Evolutionary conservation across 2,329 filamentous ascomycete genomes (phyloP).

Genomic region (Penicillium frequentans): DNA sequence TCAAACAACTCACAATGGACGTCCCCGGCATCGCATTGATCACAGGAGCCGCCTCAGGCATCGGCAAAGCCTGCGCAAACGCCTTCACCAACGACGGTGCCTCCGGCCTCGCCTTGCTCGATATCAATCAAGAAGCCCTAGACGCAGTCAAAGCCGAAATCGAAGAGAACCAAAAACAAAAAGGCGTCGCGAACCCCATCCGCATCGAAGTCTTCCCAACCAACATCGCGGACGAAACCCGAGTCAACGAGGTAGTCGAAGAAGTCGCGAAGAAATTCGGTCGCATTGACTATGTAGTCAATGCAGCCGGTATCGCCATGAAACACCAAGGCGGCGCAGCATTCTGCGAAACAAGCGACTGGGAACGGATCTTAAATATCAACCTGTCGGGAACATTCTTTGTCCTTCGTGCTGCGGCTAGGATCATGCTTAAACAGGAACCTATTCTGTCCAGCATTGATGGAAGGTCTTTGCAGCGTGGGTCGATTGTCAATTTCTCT

Average conservation of each 20-base stretch:
- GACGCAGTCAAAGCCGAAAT: slow-evolving; percentile 14
- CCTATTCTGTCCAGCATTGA: slow-evolving; percentile 40
- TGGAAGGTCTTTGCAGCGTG: slow-evolving; percentile 27
- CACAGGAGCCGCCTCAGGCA: slow-evolving; percentile 20
- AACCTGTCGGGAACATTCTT: slow-evolving; percentile 48
- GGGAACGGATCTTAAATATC: slow-evolving; percentile 43
- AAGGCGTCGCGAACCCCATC: slow-evolving; percentile 1
- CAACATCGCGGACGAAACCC: slow-evolving; percentile 14
- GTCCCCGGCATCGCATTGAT: slow-evolving; percentile 19
- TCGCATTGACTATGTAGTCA: slow-evolving; percentile 18
- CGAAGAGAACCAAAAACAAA: slow-evolving; percentile 3
- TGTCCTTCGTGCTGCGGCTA: slow-evolving; percentile 40
- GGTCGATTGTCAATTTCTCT: slow-evolving; percentile 39
- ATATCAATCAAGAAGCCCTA: slow-evolving; percentile 12
- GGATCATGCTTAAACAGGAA: slow-evolving; percentile 48
- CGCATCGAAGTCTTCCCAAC: slow-evolving; percentile 12
- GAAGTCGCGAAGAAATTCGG: slow-evolving; percentile 12
- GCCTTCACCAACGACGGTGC: slow-evolving; percentile 14
- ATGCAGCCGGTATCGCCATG: slow-evolving; percentile 24
- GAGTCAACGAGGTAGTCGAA: slow-evolving; percentile 12
- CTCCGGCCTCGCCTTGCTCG: slow-evolving; percentile 16
- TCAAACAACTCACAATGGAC: slow-evolving; percentile 10
- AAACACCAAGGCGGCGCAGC: slow-evolving; percentile 23
- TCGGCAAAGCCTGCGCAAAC: slow-evolving; percentile 15
- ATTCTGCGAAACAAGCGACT: slow-evolving; percentile 32